Evolutionary conservation across 2,329 filamentous ascomycete genomes (phyloP).

Genomic region (Alternaria sp.): DNA sequence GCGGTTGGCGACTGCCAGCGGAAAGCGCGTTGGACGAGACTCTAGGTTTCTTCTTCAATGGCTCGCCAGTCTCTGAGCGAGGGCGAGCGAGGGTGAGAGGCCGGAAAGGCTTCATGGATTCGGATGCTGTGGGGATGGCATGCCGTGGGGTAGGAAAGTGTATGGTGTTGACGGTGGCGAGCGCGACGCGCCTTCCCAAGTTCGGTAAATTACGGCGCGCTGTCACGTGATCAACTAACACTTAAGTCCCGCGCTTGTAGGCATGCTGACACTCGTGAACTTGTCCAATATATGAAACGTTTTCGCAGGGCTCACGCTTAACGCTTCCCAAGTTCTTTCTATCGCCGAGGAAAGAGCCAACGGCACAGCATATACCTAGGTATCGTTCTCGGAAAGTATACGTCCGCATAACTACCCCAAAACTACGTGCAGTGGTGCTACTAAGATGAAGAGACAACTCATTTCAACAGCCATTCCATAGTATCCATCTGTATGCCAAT

Average conservation of each 20-base stretch:
- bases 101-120: slow-evolving; percentile 44
- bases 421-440: neutral
- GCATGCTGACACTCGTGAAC: neutral
- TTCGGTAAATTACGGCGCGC: slow-evolving; percentile 1
- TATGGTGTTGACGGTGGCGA: neutral
- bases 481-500: neutral
- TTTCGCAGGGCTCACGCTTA: neutral
- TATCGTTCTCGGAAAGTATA: too few species aligned
- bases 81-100: slow-evolving; percentile 42
- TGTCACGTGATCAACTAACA: slow-evolving; percentile 9
- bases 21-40: slow-evolving; percentile 42
- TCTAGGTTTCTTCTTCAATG: slow-evolving; percentile 52
- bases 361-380: neutral
- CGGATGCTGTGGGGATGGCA: neutral
- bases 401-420: too few species aligned
- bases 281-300: too few species aligned
- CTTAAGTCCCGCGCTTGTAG: accelerated
- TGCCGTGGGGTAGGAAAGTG: neutral
- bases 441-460: neutral
- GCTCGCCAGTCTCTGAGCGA: slow-evolving; percentile 27
- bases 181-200: slow-evolving; percentile 11
- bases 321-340: neutral
- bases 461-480: neutral
- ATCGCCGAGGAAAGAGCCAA: neutral
- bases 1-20: slow-evolving; percentile 38